phyloP scores from a whole-genome alignment of 495 filamentous ascomycete species.

The Podospora appendiculata region DNA sequence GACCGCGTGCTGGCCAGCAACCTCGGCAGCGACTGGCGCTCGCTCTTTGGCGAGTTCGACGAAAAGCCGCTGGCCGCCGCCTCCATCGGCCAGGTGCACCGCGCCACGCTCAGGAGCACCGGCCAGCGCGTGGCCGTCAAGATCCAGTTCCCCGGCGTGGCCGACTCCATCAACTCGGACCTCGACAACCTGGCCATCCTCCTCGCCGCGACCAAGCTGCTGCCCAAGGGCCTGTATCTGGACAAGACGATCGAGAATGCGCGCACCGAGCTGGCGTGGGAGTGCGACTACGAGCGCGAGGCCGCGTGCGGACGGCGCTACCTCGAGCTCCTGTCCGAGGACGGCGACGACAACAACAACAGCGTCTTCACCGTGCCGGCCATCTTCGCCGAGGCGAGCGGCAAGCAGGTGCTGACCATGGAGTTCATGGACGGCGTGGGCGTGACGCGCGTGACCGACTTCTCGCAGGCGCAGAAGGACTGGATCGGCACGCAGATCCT shows the following conservation, averaged over 20 bases:
- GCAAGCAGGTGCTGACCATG: conserved; percentile 85
- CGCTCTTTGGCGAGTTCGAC: conserved; percentile 75
- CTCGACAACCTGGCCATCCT: conserved; percentile 86
- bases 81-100: conserved; percentile 96
- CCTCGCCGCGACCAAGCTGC: conserved; percentile 76
- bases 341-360: conserved; percentile 42
- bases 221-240: conserved; percentile 88
- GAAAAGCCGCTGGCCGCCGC: conserved; percentile 92
- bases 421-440: conserved; percentile 79
- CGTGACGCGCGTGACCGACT: conserved; percentile 71
- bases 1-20: conserved; percentile 72
- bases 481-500: conserved; percentile 92
- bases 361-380: conserved; percentile 68
- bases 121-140: conserved; percentile 82
- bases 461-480: conserved; percentile 76
- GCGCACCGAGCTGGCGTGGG: conserved; percentile 87
- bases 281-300: conserved; percentile 92
- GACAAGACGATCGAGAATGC: conserved; percentile 98
- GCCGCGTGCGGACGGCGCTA: conserved; percentile 72
- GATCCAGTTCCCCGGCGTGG: conserved; percentile 96
- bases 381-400: conserved; percentile 71
- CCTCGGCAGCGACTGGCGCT: conserved; percentile 78
- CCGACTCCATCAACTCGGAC: conserved; percentile 90
- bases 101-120: conserved; percentile 68
- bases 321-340: conserved; percentile 52